Percentiles rank a stretch among this genome's conserved stretches.
These are phyloP conservation scores for Lichtheimia hyalospora DNA, from an alignment of 371 early-diverging fungal species.

Conservation along the genomic window DNA sequence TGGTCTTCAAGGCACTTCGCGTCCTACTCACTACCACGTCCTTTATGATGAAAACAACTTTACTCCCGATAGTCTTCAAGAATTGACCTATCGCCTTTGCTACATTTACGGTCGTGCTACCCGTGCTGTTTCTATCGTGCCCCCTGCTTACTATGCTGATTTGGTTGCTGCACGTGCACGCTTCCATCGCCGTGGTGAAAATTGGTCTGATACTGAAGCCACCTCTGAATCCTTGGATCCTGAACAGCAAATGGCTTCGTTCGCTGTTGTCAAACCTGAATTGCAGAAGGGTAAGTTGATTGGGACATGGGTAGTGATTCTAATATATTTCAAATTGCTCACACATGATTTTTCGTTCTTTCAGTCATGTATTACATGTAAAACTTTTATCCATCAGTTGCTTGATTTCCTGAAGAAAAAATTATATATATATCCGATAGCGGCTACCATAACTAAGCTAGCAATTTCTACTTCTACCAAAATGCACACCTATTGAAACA, in stretches of 20 bases:
- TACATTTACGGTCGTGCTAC: conserved; percentile 85
- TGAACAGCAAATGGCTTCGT: conserved; percentile 30
- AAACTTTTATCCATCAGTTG: background rate
- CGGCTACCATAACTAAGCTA: no score
- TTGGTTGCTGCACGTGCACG: conserved; percentile 76
- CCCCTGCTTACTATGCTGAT: conserved; percentile 90
- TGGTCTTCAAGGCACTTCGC: conserved; percentile 87
- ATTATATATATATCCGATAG: no score
- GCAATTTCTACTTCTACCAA: conserved; percentile 3
- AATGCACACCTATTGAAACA: conserved; percentile 11
- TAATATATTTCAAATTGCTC: background rate
- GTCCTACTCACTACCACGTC: conserved; percentile 86
- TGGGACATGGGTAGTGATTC: background rate
- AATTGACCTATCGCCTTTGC: conserved; percentile 82
- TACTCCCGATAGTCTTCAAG: conserved; percentile 69
- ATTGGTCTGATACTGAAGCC: conserved; percentile 35
- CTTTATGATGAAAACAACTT: conserved; percentile 81
- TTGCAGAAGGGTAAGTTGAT: conserved; percentile 27
- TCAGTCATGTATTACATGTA: conserved; percentile 23
- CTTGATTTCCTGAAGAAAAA: background rate
- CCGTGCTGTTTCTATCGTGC: conserved; percentile 74
- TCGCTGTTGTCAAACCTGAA: conserved; percentile 37
- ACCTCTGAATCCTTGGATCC: conserved; percentile 26
- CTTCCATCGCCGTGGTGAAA: conserved; percentile 61
- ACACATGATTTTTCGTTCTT: background rate